Conservation (phyloP, 2,329 filamentous ascomycete genomes). For the Nemania sp. region DNA sequence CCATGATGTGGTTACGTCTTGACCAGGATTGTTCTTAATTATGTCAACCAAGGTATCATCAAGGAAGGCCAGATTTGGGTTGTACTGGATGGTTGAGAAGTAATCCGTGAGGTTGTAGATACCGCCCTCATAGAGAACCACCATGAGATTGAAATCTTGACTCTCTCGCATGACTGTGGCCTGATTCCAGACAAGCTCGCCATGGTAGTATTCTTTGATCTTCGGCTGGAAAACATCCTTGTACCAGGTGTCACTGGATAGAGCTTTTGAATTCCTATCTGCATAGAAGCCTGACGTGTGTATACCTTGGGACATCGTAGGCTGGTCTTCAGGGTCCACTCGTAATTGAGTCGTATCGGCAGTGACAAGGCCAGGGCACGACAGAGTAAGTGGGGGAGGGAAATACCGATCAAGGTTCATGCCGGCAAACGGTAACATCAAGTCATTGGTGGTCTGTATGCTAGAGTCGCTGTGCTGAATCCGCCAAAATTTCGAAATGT, state of each 20-base stretch:
- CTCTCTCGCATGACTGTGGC: constrained; percentile 67
- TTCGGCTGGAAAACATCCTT: constrained; percentile 69
- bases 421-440: constrained; percentile 80
- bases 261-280: constrained; percentile 56
- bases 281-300: constrained; percentile 72
- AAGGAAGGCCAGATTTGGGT: constrained; percentile 67
- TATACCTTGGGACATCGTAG: constrained; percentile 55
- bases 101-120: constrained; percentile 94
- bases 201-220: constrained; percentile 86
- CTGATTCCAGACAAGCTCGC: constrained; percentile 74
- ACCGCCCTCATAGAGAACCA: constrained; percentile 75
- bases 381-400: constrained; percentile 69
- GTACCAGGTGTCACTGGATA: constrained; percentile 78
- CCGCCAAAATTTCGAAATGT: constrained; percentile 86
- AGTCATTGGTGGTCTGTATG: constrained; percentile 60
- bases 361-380: constrained; percentile 74
- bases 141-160: constrained; percentile 67
- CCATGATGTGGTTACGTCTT: constrained; percentile 72
- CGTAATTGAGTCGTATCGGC: constrained; percentile 58
- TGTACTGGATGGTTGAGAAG: constrained; percentile 70
- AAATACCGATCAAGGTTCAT: constrained; percentile 85
- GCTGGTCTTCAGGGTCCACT: constrained; percentile 50
- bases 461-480: constrained; percentile 77
- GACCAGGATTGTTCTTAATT: constrained; percentile 75
- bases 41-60: constrained; percentile 67